Conservation (phyloP, 805 yeast species). For the Lachancea lanzarotensis region DNA sequence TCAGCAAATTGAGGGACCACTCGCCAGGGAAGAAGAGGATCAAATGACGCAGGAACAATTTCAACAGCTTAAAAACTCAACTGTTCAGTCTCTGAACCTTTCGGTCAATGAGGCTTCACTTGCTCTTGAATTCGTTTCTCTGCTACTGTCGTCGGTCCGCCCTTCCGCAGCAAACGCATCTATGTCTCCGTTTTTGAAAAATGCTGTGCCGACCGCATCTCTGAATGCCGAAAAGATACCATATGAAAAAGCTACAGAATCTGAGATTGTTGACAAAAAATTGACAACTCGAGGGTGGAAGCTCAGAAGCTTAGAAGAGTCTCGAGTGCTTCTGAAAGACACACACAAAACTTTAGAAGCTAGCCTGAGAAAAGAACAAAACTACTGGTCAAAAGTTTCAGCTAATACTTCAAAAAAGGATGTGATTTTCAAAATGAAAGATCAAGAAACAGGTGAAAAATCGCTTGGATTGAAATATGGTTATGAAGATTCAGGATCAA, state of each 20-base stretch:
- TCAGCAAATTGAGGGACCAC: slow-evolving; percentile 1
- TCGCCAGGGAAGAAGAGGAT: neutral
- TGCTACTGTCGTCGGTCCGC: slow-evolving; percentile 69
- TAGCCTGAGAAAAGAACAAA: slow-evolving; percentile 54
- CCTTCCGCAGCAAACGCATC: slow-evolving; percentile 85
- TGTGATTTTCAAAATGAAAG: slow-evolving; percentile 56
- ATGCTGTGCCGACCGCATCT: slow-evolving; percentile 70
- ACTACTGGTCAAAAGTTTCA: slow-evolving; percentile 47
- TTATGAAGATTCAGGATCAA: slow-evolving; percentile 84
- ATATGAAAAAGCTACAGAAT: slow-evolving; percentile 13
- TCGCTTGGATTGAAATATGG: slow-evolving; percentile 82
- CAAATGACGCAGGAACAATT: slow-evolving; percentile 35
- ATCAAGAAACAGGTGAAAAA: slow-evolving; percentile 45
- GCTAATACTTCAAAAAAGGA: slow-evolving; percentile 20
- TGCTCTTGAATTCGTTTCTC: slow-evolving; percentile 79
- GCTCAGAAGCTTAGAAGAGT: slow-evolving; percentile 53
- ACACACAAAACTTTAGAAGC: slow-evolving; percentile 46
- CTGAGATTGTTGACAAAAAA: slow-evolving; percentile 25
- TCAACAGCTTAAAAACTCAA: slow-evolving; percentile 44
- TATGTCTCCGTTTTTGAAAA: slow-evolving; percentile 76
- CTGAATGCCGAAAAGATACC: slow-evolving; percentile 42
- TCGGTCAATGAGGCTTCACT: slow-evolving; percentile 88
- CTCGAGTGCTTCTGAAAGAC: slow-evolving; percentile 44
- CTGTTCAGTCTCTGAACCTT: slow-evolving; percentile 45
- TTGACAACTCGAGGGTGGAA: slow-evolving; percentile 67